A percentile compares a stretch with the other conserved stretches of the same genome.
Evolutionary conservation across 768 basidiomycete species (phyloP).

Genomic region (Dioszegia hungarica): DNA sequence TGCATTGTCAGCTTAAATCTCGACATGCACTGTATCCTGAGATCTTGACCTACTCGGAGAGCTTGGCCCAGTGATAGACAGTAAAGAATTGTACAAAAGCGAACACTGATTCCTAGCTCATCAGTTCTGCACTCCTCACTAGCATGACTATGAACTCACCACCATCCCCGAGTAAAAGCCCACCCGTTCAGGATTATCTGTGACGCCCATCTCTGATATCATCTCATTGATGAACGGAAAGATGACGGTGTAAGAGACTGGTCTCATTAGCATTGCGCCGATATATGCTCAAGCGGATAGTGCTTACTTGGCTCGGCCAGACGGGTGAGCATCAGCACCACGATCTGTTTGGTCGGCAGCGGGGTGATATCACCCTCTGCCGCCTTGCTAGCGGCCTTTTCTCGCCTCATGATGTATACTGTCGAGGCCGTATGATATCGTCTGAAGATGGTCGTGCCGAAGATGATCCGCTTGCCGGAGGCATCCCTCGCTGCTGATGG

Average conservation of each 20-base stretch:
- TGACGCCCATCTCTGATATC: slow-evolving; percentile 40
- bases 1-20: slow-evolving; percentile 12
- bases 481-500: no score
- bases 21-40: background rate
- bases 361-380: background rate
- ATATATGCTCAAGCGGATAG: background rate
- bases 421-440: no score
- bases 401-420: no score
- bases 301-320: slow-evolving; percentile 46
- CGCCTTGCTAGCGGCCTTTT: no score
- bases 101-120: slow-evolving; percentile 42
- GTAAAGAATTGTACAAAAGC: slow-evolving; percentile 49
- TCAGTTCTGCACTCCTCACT: background rate
- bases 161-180: slow-evolving; percentile 50
- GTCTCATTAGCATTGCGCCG: slow-evolving; percentile 1
- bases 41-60: slow-evolving; percentile 44
- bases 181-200: slow-evolving; percentile 41
- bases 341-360: slow-evolving; percentile 28
- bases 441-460: no score
- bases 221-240: slow-evolving; percentile 51
- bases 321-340: slow-evolving; percentile 40
- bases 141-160: slow-evolving; percentile 15
- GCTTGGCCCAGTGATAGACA: slow-evolving; percentile 48
- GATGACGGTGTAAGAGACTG: slow-evolving; percentile 47
- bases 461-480: background rate